A percentile compares a stretch with the other conserved stretches of the same genome.
These are phyloP conservation scores for Fusarium veterinarium DNA, from an alignment of 2,329 filamentous ascomycete species.

Conservation along the genomic window DNA sequence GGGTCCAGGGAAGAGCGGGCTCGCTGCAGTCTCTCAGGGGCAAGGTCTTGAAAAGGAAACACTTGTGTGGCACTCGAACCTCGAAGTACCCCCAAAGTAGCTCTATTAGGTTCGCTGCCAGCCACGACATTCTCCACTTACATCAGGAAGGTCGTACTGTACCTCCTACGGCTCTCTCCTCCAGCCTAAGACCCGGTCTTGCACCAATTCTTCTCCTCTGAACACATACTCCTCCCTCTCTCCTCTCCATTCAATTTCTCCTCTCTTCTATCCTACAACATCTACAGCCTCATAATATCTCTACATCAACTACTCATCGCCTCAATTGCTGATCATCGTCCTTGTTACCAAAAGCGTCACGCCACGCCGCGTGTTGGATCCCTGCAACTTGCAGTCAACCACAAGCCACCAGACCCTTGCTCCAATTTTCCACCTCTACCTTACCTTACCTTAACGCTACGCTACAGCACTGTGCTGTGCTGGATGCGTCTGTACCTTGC, in stretches of 20 bases:
- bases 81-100: constrained; percentile 13
- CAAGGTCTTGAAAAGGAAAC: constrained; percentile 26
- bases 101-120: constrained; percentile 1
- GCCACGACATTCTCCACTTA: constrained; percentile 30
- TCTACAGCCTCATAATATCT: neutral
- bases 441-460: constrained; percentile 28
- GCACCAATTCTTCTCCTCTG: constrained; percentile 17
- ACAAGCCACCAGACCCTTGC: constrained; percentile 43
- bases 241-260: constrained; percentile 1
- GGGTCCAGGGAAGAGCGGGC: constrained; percentile 14
- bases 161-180: neutral
- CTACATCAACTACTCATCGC: neutral
- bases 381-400: constrained; percentile 39
- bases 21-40: constrained; percentile 31
- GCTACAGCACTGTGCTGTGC: constrained; percentile 1
- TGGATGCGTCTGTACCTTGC: neutral
- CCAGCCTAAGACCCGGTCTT: constrained; percentile 6
- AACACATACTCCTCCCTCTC: constrained; percentile 18
- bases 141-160: constrained; percentile 16
- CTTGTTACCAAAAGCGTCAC: constrained; percentile 36
- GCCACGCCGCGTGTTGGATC: constrained; percentile 40
- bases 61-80: neutral
- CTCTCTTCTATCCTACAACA: neutral
- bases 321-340: constrained; percentile 31
- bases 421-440: constrained; percentile 41